Evolutionary conservation across 495 filamentous ascomycete genomes (phyloP).

Genomic region (Talaromyces borbonicus): DNA sequence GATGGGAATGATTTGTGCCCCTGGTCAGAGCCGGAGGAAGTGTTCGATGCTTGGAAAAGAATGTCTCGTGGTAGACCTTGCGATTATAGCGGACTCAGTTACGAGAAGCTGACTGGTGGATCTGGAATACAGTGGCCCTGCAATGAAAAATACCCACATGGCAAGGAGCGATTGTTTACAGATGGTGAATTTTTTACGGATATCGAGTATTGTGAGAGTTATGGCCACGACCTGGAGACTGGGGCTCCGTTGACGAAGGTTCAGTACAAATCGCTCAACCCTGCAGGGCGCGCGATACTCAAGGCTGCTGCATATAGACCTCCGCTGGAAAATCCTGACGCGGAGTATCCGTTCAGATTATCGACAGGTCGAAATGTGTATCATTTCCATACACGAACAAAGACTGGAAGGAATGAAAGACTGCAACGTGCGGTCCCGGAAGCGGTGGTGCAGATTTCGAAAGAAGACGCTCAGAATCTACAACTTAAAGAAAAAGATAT

Average conservation of each 20-base stretch:
- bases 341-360: background rate
- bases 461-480: background rate
- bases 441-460: background rate
- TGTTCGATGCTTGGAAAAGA: constrained; percentile 15
- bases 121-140: background rate
- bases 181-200: background rate
- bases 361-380: background rate
- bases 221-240: background rate
- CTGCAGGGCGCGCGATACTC: background rate
- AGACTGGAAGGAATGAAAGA: background rate
- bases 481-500: background rate
- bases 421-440: background rate
- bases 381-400: background rate
- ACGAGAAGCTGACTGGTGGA: background rate
- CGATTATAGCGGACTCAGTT: constrained; percentile 12
- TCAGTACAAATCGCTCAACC: background rate
- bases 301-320: background rate
- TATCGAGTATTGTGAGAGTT: background rate
- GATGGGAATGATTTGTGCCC: constrained; percentile 12
- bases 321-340: background rate
- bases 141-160: background rate
- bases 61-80: constrained; percentile 13
- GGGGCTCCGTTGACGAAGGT: background rate
- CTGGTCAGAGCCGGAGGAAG: constrained; percentile 11
- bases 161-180: background rate